A percentile compares a stretch with the other conserved stretches of the same genome.
Evolutionary conservation across 176 grass and related monocot species (phyloP).

Genomic region (Hsuehochloa calcarea): DNA sequence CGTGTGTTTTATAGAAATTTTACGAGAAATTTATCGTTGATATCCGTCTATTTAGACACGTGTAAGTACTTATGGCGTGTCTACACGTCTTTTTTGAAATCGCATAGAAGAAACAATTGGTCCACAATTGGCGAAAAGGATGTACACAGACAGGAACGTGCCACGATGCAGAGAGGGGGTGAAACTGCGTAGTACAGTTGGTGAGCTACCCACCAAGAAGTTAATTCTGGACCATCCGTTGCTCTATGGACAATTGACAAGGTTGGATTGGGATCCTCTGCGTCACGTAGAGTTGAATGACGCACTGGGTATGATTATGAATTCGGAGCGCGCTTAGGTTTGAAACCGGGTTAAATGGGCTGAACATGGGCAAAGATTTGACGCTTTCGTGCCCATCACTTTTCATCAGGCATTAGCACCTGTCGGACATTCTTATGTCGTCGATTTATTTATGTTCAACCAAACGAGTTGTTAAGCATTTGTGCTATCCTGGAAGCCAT

Average conservation of each 20-base stretch:
- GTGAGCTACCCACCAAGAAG: background rate
- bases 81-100: too few species aligned
- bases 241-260: background rate
- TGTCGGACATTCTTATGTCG: background rate
- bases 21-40: too few species aligned
- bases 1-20: too few species aligned
- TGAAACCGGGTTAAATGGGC: too few species aligned
- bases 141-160: background rate
- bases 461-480: too few species aligned
- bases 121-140: background rate
- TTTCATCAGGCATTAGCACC: background rate
- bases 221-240: background rate
- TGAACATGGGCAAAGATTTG: background rate
- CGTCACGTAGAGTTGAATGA: too few species aligned
- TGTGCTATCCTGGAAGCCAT: background rate
- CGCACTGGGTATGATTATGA: too few species aligned
- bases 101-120: background rate
- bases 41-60: too few species aligned
- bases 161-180: background rate
- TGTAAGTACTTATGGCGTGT: too few species aligned
- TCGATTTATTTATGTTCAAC: background rate
- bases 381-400: background rate
- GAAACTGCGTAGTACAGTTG: background rate
- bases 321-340: too few species aligned
- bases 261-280: too few species aligned